Conservation (phyloP, 805 yeast species). For the Yamadazyma ubonensis region DNA sequence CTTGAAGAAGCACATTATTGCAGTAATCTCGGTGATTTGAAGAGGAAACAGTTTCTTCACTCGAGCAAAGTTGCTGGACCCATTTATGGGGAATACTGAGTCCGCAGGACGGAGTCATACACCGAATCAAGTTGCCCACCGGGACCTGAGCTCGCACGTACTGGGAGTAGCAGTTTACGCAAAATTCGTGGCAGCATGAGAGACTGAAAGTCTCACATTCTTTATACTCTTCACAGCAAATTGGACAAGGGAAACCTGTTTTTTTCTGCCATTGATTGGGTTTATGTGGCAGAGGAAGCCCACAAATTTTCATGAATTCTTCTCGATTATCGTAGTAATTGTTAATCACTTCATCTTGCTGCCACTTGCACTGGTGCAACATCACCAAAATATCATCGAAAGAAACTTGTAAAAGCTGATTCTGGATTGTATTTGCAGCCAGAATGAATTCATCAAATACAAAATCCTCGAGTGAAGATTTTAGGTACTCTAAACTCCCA, state of each 20-base stretch:
- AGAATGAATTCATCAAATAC: conserved; percentile 5
- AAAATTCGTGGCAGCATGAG: conserved; percentile 70
- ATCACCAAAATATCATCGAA: conserved; percentile 32
- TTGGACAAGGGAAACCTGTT: conserved; percentile 44
- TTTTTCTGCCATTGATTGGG: background rate
- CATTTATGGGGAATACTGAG: conserved; percentile 44
- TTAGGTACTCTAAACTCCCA: conserved; percentile 7
- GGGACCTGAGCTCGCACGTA: conserved; percentile 51
- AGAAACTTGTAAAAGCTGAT: conserved; percentile 2
- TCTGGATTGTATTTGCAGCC: conserved; percentile 2
- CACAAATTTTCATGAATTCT: conserved; percentile 26
- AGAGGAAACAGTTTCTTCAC: background rate
- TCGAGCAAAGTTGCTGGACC: conserved; percentile 22
- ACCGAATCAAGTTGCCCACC: conserved; percentile 52
- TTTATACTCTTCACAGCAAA: conserved; percentile 67
- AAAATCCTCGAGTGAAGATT: conserved; percentile 7
- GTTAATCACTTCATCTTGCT: conserved; percentile 37
- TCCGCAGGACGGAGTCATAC: conserved; percentile 62
- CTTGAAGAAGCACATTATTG: conserved; percentile 35
- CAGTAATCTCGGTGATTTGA: conserved; percentile 1
- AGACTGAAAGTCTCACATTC: conserved; percentile 44
- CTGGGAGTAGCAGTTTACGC: conserved; percentile 63
- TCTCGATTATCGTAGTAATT: conserved; percentile 32
- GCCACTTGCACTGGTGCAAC: conserved; percentile 41
- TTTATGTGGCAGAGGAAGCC: conserved; percentile 17